phyloP scores from a whole-genome alignment of 495 filamentous ascomycete genomes.

The Usnea hakonensis region DNA sequence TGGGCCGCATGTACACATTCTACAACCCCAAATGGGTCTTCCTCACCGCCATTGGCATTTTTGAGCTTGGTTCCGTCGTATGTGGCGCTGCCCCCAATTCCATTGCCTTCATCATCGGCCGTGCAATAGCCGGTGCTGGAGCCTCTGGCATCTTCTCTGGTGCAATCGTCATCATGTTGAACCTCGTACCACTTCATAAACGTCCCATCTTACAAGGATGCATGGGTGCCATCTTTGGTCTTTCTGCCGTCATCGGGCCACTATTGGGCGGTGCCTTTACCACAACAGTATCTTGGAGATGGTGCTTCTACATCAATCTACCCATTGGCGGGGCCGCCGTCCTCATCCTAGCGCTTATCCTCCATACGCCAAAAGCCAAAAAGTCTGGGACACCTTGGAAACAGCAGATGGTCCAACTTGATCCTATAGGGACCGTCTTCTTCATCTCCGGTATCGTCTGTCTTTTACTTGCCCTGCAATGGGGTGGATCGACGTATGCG shows the following conservation, averaged over 20 bases:
- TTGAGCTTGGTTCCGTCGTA: conserved; percentile 58
- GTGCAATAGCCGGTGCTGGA: conserved; percentile 42
- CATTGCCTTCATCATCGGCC: conserved; percentile 61
- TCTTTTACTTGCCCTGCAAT: conserved; percentile 52
- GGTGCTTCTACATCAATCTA: conserved; percentile 61
- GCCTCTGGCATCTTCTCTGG: conserved; percentile 47
- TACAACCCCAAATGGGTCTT: conserved; percentile 53
- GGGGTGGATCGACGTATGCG: conserved; percentile 50
- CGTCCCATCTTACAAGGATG: conserved; percentile 46
- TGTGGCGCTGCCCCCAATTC: conserved; percentile 67
- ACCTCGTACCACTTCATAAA: conserved; percentile 43
- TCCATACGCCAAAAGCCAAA: conserved; percentile 34
- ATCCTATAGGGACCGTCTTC: conserved; percentile 39
- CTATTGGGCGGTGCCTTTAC: conserved; percentile 32
- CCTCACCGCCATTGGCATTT: conserved; percentile 42
- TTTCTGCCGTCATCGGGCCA: conserved; percentile 45
- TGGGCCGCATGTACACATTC: conserved; percentile 73
- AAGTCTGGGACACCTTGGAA: conserved; percentile 30
- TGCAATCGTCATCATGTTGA: conserved; percentile 47
- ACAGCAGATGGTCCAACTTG: conserved; percentile 42
- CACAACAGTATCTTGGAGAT: conserved; percentile 40
- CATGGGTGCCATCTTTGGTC: conserved; percentile 43
- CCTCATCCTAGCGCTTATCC: conserved; percentile 41
- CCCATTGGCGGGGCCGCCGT: conserved; percentile 48
- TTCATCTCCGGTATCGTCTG: conserved; percentile 47